These are phyloP conservation scores for Teunomyces tritomae DNA, from an alignment of 805 yeast genomes.

Conservation along the genomic window DNA sequence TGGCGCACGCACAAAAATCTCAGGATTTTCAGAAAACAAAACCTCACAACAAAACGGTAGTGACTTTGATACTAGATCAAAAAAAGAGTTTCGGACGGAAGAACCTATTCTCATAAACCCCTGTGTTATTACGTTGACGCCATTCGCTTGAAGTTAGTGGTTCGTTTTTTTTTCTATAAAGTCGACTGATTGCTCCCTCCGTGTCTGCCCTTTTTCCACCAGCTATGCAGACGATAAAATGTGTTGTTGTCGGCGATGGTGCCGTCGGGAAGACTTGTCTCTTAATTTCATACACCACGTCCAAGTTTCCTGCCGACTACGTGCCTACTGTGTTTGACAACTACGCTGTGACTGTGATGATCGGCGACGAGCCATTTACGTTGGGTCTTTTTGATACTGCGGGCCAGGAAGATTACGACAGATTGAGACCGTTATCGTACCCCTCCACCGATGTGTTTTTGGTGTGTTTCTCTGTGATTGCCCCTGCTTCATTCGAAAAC, in stretches of 20 bases:
- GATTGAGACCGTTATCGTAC: slow-evolving; percentile 92
- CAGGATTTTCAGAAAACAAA: slow-evolving; percentile 4
- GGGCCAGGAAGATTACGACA: slow-evolving; percentile 98
- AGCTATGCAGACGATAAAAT: slow-evolving; percentile 66
- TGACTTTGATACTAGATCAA: neutral
- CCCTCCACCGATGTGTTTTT: slow-evolving; percentile 97
- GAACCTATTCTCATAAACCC: neutral
- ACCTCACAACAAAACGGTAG: slow-evolving; percentile 4
- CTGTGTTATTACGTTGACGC: neutral
- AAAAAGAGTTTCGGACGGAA: slow-evolving; percentile 3
- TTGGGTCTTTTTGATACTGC: slow-evolving; percentile 98
- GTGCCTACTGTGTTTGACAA: slow-evolving; percentile 98
- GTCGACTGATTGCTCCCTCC: neutral
- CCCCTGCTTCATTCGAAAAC: slow-evolving; percentile 96
- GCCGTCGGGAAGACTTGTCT: slow-evolving; percentile 98
- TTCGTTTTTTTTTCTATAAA: neutral
- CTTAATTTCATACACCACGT: slow-evolving; percentile 91
- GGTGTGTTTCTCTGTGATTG: slow-evolving; percentile 93
- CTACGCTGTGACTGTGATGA: slow-evolving; percentile 91
- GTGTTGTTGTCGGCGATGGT: slow-evolving; percentile 99
- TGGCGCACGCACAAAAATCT: neutral
- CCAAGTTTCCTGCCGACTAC: slow-evolving; percentile 96
- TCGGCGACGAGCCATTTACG: slow-evolving; percentile 97
- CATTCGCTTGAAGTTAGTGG: neutral
- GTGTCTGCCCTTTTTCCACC: neutral